Conservation (phyloP, 1,284 basidiomycete species). For the Puccinia horiana region DNA sequence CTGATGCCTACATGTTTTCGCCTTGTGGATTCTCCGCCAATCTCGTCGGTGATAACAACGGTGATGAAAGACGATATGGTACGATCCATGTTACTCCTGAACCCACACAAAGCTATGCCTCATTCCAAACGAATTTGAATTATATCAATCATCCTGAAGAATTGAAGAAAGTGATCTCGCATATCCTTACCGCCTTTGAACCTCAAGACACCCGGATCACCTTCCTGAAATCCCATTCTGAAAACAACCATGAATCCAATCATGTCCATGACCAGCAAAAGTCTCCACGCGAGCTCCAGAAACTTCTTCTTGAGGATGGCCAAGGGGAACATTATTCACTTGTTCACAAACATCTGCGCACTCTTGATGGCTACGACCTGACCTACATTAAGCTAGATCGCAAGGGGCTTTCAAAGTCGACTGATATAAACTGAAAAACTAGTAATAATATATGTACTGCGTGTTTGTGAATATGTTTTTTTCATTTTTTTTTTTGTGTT, state of each 20-base stretch:
- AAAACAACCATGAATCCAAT: no score
- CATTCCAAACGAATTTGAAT: conserved; percentile 97
- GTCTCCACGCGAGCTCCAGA: neutral
- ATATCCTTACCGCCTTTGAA: conserved; percentile 88
- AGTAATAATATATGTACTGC: no score
- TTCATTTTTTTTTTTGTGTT: no score
- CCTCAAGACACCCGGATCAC: conserved; percentile 85
- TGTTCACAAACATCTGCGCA: neutral
- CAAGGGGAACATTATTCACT: neutral
- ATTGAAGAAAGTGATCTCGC: conserved; percentile 77
- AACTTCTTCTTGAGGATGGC: neutral
- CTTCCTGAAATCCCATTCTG: conserved; percentile 77
- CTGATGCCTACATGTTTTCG: conserved; percentile 90
- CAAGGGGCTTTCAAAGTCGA: no score
- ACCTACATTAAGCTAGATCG: neutral
- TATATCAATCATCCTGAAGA: conserved; percentile 62
- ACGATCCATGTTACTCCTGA: conserved; percentile 99
- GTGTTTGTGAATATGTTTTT: no score
- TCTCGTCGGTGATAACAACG: conserved; percentile 77
- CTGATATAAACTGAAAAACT: no score
- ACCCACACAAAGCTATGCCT: conserved; percentile 93
- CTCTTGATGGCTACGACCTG: conserved; percentile 12
- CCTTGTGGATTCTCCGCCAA: conserved; percentile 98
- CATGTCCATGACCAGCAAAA: no score
- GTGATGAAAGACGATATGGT: conserved; percentile 80